Conservation (phyloP, 495 filamentous ascomycete genomes). For the Amorphotheca resinae region DNA sequence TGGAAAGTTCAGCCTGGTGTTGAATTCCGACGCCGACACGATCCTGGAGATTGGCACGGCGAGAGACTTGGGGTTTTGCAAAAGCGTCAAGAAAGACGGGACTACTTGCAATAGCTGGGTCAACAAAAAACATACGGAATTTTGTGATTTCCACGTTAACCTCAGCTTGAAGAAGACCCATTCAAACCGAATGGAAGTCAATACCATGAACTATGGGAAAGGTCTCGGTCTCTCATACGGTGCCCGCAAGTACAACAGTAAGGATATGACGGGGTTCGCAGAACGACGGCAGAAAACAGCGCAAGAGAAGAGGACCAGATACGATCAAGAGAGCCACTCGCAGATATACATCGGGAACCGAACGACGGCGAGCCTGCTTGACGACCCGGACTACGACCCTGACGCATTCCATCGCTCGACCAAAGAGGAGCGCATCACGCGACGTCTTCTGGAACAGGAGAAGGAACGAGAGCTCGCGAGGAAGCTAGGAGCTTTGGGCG, state of each 20-base stretch:
- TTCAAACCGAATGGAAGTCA: slow-evolving; percentile 66
- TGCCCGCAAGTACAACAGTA: slow-evolving; percentile 6
- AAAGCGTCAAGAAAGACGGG: slow-evolving; percentile 71
- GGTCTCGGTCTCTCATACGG: slow-evolving; percentile 24
- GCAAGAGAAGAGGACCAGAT: slow-evolving; percentile 34
- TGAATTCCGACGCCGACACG: slow-evolving; percentile 74
- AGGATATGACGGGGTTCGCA: slow-evolving; percentile 12
- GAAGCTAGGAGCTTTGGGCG: slow-evolving; percentile 48
- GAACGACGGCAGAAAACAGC: slow-evolving; percentile 24
- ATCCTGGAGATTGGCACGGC: slow-evolving; percentile 80
- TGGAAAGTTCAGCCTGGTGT: slow-evolving; percentile 67
- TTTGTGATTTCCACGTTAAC: slow-evolving; percentile 89
- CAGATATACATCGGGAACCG: slow-evolving; percentile 47
- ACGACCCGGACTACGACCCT: slow-evolving; percentile 50
- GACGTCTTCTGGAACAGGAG: slow-evolving; percentile 39
- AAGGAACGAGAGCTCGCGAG: slow-evolving; percentile 71
- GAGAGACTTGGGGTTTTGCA: slow-evolving; percentile 83
- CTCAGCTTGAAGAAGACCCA: slow-evolving; percentile 59
- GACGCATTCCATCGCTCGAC: slow-evolving; percentile 38
- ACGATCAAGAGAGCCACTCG: slow-evolving; percentile 46
- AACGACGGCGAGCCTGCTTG: slow-evolving; percentile 48
- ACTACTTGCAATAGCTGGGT: slow-evolving; percentile 73
- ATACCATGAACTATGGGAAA: slow-evolving; percentile 43
- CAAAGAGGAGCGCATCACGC: slow-evolving; percentile 20
- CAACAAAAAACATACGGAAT: slow-evolving; percentile 74